Percentiles rank a stretch among this genome's conserved stretches.
These are phyloP conservation scores for Parachlorella kessleri DNA, from an alignment of 139 green algal species.

Conservation along the genomic window DNA sequence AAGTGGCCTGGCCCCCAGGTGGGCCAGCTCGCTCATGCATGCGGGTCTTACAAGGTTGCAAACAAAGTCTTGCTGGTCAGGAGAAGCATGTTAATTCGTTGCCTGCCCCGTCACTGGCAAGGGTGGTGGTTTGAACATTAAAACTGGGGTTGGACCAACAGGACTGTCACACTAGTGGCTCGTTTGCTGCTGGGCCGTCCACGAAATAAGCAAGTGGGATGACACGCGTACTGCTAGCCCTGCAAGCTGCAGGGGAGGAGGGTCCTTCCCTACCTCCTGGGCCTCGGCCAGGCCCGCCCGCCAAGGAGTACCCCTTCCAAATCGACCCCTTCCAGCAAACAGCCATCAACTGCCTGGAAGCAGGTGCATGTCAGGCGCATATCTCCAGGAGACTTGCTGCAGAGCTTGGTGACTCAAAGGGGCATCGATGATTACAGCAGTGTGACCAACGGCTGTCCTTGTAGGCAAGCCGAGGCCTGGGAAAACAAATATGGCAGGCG, in stretches of 20 bases:
- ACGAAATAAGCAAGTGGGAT: no score
- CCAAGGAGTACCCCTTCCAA: constrained; percentile 62
- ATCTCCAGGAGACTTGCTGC: no score
- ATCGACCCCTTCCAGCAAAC: constrained; percentile 86
- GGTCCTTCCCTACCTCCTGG: constrained; percentile 54
- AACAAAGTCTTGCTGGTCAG: no score
- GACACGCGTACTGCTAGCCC: background rate
- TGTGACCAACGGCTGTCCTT: no score
- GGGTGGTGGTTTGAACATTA: background rate
- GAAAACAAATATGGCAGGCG: no score
- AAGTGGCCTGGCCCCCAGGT: constrained; percentile 76
- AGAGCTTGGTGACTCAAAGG: no score
- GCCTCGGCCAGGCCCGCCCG: constrained; percentile 26
- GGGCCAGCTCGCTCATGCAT: background rate
- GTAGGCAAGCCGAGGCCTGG: no score
- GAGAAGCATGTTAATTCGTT: no score
- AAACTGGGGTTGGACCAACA: background rate
- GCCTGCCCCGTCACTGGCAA: background rate
- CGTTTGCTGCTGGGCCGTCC: no score
- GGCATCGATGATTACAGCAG: no score
- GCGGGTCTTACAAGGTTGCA: no score
- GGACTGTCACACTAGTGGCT: background rate
- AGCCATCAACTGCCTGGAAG: constrained; percentile 72
- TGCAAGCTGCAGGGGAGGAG: constrained; percentile 14
- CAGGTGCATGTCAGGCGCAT: no score